Base-by-base conservation (phyloP, 2,329 filamentous ascomycete genomes). In the Davidsoniella virescens region DNA sequence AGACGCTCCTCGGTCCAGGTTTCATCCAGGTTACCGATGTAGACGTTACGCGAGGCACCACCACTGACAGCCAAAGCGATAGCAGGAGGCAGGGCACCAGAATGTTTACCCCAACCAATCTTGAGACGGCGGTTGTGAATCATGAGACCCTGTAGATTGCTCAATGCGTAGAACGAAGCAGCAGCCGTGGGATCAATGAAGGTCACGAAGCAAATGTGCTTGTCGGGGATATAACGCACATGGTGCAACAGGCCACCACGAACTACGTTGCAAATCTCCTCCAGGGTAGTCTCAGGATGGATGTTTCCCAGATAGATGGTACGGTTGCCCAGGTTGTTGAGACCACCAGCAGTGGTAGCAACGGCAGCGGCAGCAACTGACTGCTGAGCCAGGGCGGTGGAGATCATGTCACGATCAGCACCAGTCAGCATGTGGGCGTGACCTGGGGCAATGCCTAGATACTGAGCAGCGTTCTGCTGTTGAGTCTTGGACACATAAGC, bases 91-190 rank as follows among this genome's bases (percentile, higher is more conserved):
- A 98, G 78, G 57, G 88, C 90, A 54, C 92, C 92, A 4, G 92
- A 98, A 67, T 98, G 92, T 73, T 98, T 98, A 56, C 92, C 92
- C 92, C 92, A 98, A 57, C 92, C 92, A 63, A 98, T 95, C 76
- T 98, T 98, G 57, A 98, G 72, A 49, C 92, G 82, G 56, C 92
- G 80, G 68, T 98, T 98, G 70, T 98, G 92, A 59, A 98, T 98
- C 92, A 98, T 98, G 56, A 98, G 70, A 20, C 92, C 92, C 64
- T 98, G 92, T 25, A 98, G 72, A 67, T 96, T 96, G 75, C 88
- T 95, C 54, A 98, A 71, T 40, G 92, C 92, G 60, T 95, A 98
- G 71, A 98, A 98, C 1, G 90, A 95, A 39, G 92, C 92, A 20
- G 92, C 92, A 3, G 92, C 93, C 20, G 92, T 98, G 7, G 92